Evolutionary conservation across 2,329 filamentous ascomycete species (phyloP), one percentile per base, ranked within the genome.

Genomic region (Penicillium frequentans): DNA sequence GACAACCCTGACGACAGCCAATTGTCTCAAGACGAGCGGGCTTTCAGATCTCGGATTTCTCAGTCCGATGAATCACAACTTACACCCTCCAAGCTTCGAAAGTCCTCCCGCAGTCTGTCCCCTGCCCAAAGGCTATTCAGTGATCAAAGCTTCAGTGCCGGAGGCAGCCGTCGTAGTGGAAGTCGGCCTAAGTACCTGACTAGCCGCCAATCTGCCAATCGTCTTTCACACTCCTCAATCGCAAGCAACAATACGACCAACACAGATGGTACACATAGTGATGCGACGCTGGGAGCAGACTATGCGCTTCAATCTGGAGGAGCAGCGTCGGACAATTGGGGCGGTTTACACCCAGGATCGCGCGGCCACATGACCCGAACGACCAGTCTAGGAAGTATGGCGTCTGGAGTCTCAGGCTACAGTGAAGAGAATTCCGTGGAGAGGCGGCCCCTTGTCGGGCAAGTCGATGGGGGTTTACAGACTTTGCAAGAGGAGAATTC

Each of bases 371-470:
- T 96, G 54, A 87, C 88, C 21, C 84, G 93, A 24, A 85, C 92
- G 11, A 88, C 93, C 59, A 97, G 93, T 75, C 83, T 97, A 57
- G 92, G 92, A 23, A 97, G 93, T 72, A 91, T 96, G 77, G 89
- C 87, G 2, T 96, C 92, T 5, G 90, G 89, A 1, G 77, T 86
- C 29, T 85, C 84, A 23, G 80, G 77, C 63, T 76, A 83, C 64
- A 79, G 83, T 66, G 79, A 79, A 67, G 75, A 75, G 68, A 82
- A 75, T 46, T 57, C 68, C 65, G 65, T 79, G 59, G 79, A 73
- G 62, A 77, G 73, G 63, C 76, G 68, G 62, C 77, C 67, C 65
- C 68, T 76, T 47, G 75, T 75, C 57, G 67, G 73, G 13, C 64
- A 68, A 31, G 70, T 69, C 3, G 82, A 84, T 42, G 76, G 75